These are phyloP conservation scores for Staphylotrichum longicolle DNA, from an alignment of 495 filamentous ascomycete species.

Conservation along the genomic window DNA sequence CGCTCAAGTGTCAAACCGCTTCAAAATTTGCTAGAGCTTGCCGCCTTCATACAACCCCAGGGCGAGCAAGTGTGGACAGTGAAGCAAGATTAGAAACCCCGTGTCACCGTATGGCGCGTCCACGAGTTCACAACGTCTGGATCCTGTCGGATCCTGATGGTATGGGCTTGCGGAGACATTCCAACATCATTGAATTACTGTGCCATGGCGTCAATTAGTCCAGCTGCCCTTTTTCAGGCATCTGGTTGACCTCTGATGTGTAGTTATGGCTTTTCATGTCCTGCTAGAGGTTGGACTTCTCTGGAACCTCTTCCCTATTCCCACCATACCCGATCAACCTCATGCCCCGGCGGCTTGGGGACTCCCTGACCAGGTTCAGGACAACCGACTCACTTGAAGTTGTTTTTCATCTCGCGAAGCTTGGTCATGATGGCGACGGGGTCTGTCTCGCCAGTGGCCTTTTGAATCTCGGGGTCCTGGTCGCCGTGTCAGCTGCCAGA, in stretches of 20 bases:
- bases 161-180: conserved; percentile 28
- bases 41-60: conserved; percentile 41
- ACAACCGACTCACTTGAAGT: conserved; percentile 56
- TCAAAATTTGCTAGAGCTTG: conserved; percentile 56
- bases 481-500: conserved; percentile 14
- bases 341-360: background rate
- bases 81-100: conserved; percentile 46
- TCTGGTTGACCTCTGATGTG: background rate
- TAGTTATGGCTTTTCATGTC: background rate
- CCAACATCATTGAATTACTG: background rate
- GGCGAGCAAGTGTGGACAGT: conserved; percentile 55
- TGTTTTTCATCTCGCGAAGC: conserved; percentile 92
- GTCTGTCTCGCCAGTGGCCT: conserved; percentile 76
- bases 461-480: conserved; percentile 80
- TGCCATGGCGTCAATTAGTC: background rate
- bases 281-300: conserved; percentile 14
- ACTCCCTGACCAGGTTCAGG: background rate
- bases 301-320: conserved; percentile 9
- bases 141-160: conserved; percentile 23
- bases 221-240: no score
- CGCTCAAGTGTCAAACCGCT: conserved; percentile 22
- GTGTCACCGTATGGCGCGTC: conserved; percentile 25
- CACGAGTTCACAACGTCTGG: conserved; percentile 26
- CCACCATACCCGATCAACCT: conserved; percentile 11
- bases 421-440: conserved; percentile 84